A percentile compares a stretch with the other conserved stretches of the same genome.
Conservation (phyloP, 306 rosid species). For the Crotalaria pallida region DNA sequence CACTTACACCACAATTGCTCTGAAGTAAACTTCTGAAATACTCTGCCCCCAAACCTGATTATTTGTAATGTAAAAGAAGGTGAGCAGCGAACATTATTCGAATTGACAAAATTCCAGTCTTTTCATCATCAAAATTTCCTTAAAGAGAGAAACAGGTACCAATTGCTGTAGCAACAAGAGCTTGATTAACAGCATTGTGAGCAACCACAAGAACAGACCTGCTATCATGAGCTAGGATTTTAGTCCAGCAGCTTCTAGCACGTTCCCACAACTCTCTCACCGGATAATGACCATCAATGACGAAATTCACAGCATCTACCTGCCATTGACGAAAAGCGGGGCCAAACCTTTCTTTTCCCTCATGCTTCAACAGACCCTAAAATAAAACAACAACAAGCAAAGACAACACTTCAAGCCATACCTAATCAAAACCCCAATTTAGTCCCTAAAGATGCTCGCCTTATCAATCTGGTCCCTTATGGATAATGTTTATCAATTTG, state of each 20-base stretch:
- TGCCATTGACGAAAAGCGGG: slow-evolving; percentile 79
- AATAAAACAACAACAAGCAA: slow-evolving; percentile 19
- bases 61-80: not conserved
- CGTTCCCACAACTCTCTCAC: slow-evolving; percentile 93
- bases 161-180: slow-evolving; percentile 87
- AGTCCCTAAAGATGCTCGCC: not conserved
- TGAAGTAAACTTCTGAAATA: slow-evolving; percentile 87
- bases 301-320: slow-evolving; percentile 71
- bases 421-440: not conserved
- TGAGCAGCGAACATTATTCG: not conserved
- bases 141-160: slow-evolving; percentile 49
- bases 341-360: slow-evolving; percentile 78
- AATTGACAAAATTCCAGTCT: slow-evolving; percentile 9
- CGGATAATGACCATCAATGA: slow-evolving; percentile 85
- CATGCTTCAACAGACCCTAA: slow-evolving; percentile 84
- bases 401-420: slow-evolving; percentile 6
- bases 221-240: slow-evolving; percentile 70
- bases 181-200: slow-evolving; percentile 98
- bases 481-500: not conserved
- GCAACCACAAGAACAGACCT: slow-evolving; percentile 92
- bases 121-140: slow-evolving; percentile 6
- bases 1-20: slow-evolving; percentile 94
- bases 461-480: not conserved
- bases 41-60: slow-evolving; percentile 67
- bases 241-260: slow-evolving; percentile 77